A percentile compares a stretch with the other conserved stretches of the same genome.
These are phyloP conservation scores for Trichomonascaceae sp. DNA, from an alignment of 1,139 yeast species.

Conservation along the genomic window DNA sequence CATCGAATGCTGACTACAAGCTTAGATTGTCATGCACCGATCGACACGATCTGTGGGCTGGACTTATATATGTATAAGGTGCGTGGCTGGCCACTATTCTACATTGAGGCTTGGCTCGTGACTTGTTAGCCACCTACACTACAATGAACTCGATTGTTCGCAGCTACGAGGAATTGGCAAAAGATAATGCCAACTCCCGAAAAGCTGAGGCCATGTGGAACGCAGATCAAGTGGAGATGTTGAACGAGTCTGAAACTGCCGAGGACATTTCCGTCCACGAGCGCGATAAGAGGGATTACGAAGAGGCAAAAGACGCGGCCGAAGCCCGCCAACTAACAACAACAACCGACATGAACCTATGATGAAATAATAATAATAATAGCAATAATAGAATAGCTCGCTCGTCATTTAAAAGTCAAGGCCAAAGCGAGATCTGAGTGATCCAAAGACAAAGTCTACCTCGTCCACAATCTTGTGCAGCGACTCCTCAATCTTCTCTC, in stretches of 20 bases:
- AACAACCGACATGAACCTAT: not conserved
- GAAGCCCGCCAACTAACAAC: not conserved
- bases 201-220: too few relatives aligned
- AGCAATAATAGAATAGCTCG: constrained; percentile 1
- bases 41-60: too few relatives aligned
- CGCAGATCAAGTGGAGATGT: not conserved
- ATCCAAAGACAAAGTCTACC: constrained; percentile 13
- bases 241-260: not conserved
- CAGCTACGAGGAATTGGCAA: too few relatives aligned
- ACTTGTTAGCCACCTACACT: too few relatives aligned
- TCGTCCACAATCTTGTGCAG: constrained; percentile 13
- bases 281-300: not conserved
- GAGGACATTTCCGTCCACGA: not conserved
- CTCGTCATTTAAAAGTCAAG: constrained; percentile 8
- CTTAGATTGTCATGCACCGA: too few relatives aligned
- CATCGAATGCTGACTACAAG: too few relatives aligned
- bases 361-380: constrained; percentile 5
- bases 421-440: constrained; percentile 13
- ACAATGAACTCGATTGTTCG: too few relatives aligned
- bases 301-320: not conserved
- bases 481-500: constrained; percentile 11
- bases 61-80: too few relatives aligned
- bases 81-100: too few relatives aligned
- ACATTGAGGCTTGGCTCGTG: too few relatives aligned
- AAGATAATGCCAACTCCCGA: too few relatives aligned